Conservation (phyloP, 495 filamentous ascomycete genomes). For the Penicillium taxi region DNA sequence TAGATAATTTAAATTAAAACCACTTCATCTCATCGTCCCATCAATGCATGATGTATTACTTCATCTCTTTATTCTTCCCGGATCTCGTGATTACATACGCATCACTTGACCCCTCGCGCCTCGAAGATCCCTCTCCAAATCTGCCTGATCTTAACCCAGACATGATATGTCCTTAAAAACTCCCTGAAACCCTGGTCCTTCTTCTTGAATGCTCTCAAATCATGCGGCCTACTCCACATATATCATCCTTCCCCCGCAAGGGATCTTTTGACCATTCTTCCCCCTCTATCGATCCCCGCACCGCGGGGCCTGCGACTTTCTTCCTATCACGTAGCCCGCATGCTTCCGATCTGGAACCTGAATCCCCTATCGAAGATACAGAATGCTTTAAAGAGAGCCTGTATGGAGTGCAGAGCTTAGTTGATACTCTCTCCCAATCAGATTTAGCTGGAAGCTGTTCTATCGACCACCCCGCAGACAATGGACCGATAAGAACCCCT, state of each 20-base stretch:
- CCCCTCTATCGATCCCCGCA: slow-evolving; percentile 35
- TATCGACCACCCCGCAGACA: slow-evolving; percentile 6
- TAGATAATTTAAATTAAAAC: too few species aligned
- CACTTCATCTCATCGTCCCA: too few species aligned
- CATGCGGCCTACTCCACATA: slow-evolving; percentile 39
- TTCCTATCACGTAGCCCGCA: slow-evolving; percentile 34
- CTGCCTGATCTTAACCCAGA: neutral
- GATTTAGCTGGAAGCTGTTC: slow-evolving; percentile 9
- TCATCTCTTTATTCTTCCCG: too few species aligned
- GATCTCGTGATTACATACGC: too few species aligned
- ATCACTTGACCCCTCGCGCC: too few species aligned
- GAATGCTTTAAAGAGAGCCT: slow-evolving; percentile 33
- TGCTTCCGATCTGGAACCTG: slow-evolving; percentile 21
- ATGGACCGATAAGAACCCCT: slow-evolving; percentile 5
- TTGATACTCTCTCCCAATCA: slow-evolving; percentile 41
- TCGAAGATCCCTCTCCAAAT: neutral
- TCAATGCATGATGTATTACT: too few species aligned
- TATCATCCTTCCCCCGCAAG: slow-evolving; percentile 26
- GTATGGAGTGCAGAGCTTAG: slow-evolving; percentile 59
- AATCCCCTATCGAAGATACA: slow-evolving; percentile 16
- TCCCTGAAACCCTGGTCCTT: too few species aligned
- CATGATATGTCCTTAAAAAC: too few species aligned
- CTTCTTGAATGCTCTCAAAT: too few species aligned
- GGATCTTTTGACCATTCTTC: slow-evolving; percentile 24
- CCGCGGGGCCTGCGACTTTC: slow-evolving; percentile 37